These are phyloP conservation scores for Exophiala phaeomuriformis DNA, from an alignment of 2,329 filamentous ascomycete genomes.

Conservation along the genomic window DNA sequence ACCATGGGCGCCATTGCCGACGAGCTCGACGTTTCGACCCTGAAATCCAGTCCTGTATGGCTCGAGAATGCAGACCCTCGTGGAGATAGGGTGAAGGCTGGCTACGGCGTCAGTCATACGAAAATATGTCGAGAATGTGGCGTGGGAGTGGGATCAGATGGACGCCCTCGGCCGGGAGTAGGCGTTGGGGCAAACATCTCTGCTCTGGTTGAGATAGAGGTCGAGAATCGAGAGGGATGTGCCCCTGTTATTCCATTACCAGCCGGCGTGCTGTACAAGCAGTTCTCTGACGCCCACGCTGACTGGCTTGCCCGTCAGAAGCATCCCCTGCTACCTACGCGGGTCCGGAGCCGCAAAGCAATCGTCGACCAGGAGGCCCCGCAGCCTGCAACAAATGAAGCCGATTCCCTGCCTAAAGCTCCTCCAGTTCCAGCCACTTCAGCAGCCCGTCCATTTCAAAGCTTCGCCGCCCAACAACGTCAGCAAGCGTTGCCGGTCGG, in stretches of 20 bases:
- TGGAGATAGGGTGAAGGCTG: constrained; percentile 39
- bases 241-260: constrained; percentile 42
- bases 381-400: neutral
- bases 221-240: constrained; percentile 40
- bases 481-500: constrained; percentile 36
- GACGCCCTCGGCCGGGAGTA: constrained; percentile 36
- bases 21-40: constrained; percentile 36
- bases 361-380: constrained; percentile 4
- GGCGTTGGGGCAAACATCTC: constrained; percentile 43
- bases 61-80: constrained; percentile 39
- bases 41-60: constrained; percentile 38
- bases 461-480: constrained; percentile 42
- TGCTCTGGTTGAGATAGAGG: constrained; percentile 40
- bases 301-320: constrained; percentile 35
- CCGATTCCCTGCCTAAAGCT: constrained; percentile 4
- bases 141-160: constrained; percentile 39
- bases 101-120: constrained; percentile 40
- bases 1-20: constrained; percentile 45
- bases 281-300: constrained; percentile 35
- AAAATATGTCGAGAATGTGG: constrained; percentile 41
- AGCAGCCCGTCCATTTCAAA: constrained; percentile 26
- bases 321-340: constrained; percentile 13
- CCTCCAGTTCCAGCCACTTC: constrained; percentile 1
- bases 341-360: constrained; percentile 22
- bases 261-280: constrained; percentile 40